A percentile compares a stretch with the other conserved stretches of the same genome.
phyloP scores from a whole-genome alignment of 2,329 filamentous ascomycete genomes.

The Blastomyces silverae region DNA sequence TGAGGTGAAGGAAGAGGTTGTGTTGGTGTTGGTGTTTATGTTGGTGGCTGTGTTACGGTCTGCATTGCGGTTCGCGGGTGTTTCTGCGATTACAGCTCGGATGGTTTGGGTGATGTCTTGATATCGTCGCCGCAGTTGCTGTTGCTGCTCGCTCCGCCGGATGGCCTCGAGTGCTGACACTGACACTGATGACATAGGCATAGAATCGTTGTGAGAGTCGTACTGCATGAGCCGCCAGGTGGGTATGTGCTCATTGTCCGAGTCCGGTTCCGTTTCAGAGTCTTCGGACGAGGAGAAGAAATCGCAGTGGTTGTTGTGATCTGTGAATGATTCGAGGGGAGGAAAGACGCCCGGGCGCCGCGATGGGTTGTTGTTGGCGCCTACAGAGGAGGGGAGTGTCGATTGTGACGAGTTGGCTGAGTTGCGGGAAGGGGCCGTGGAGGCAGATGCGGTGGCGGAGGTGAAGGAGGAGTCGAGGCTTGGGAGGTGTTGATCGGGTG shows the following conservation, averaged over 20 bases:
- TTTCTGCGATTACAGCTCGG: neutral
- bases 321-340: slow-evolving; percentile 16
- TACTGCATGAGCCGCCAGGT: slow-evolving; percentile 9
- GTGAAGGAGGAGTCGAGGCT: slow-evolving; percentile 78
- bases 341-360: slow-evolving; percentile 17
- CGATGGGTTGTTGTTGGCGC: slow-evolving; percentile 15
- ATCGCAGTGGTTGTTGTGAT: slow-evolving; percentile 15
- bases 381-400: slow-evolving; percentile 26
- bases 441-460: slow-evolving; percentile 42
- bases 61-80: neutral
- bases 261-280: slow-evolving; percentile 30
- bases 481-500: slow-evolving; percentile 72
- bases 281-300: slow-evolving; percentile 16
- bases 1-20: slow-evolving; percentile 33
- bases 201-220: slow-evolving; percentile 5
- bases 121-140: neutral
- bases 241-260: slow-evolving; percentile 16
- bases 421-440: slow-evolving; percentile 30
- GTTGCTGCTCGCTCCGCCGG: neutral
- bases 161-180: neutral
- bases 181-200: neutral
- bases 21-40: slow-evolving; percentile 15
- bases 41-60: slow-evolving; percentile 16
- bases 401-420: slow-evolving; percentile 42
- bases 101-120: neutral